Conservation (phyloP, 2,329 filamentous ascomycete species). For the Pseudogymnoascus destructans region DNA sequence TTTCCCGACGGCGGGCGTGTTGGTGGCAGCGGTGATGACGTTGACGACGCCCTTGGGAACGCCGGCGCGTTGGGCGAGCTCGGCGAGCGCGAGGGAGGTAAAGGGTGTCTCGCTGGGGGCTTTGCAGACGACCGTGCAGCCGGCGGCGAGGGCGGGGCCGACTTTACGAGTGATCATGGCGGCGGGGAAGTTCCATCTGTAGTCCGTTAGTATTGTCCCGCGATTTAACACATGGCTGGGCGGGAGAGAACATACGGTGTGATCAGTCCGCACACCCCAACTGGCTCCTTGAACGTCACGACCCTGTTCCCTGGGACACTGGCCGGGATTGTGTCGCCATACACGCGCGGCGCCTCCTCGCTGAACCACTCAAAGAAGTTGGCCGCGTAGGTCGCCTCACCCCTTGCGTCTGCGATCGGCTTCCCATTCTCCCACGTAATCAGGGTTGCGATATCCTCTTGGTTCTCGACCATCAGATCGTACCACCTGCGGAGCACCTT, state of each 20-base stretch:
- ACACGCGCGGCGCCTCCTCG: slow-evolving; percentile 61
- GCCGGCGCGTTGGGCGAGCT: slow-evolving; percentile 74
- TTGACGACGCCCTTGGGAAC: slow-evolving; percentile 88
- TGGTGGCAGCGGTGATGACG: slow-evolving; percentile 64
- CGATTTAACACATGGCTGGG: neutral
- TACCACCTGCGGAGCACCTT: slow-evolving; percentile 70
- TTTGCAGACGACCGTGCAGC: slow-evolving; percentile 88
- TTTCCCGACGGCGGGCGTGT: slow-evolving; percentile 69
- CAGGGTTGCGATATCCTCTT: slow-evolving; percentile 66
- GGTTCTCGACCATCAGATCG: slow-evolving; percentile 64
- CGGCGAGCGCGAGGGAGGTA: slow-evolving; percentile 74
- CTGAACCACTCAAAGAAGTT: slow-evolving; percentile 72
- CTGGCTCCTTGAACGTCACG: slow-evolving; percentile 67
- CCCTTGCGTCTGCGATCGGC: slow-evolving; percentile 60
- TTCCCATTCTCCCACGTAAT: slow-evolving; percentile 91
- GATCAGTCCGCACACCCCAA: slow-evolving; percentile 72
- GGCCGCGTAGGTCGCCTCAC: slow-evolving; percentile 59
- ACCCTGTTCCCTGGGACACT: slow-evolving; percentile 60
- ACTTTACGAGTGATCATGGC: slow-evolving; percentile 64
- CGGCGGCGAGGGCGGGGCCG: slow-evolving; percentile 72
- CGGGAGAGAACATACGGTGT: slow-evolving; percentile 39
- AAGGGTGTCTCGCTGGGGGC: slow-evolving; percentile 86
- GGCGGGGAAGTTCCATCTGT: slow-evolving; percentile 69
- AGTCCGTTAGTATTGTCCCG: neutral
- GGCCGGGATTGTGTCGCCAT: slow-evolving; percentile 63